Conservation (phyloP, 1,139 yeast species). For the Sugiyamaella xylanicola region DNA sequence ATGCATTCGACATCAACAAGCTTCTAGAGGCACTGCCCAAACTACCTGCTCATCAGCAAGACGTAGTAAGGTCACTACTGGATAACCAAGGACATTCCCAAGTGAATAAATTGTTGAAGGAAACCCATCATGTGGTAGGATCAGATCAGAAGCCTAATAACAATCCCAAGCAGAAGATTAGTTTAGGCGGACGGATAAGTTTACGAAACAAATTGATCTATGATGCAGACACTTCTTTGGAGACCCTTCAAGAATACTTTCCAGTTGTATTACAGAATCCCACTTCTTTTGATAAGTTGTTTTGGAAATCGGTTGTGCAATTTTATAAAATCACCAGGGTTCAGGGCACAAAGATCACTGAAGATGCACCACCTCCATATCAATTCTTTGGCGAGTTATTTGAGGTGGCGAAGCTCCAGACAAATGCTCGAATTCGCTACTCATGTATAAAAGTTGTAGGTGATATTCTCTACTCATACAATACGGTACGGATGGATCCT, state of each 20-base stretch:
- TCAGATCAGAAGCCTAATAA: neutral
- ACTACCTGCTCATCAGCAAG: conserved; percentile 24
- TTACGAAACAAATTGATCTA: conserved; percentile 10
- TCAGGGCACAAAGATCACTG: conserved; percentile 15
- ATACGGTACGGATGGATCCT: conserved; percentile 41
- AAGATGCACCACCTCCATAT: conserved; percentile 26
- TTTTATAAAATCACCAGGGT: conserved; percentile 14
- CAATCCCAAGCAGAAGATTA: neutral
- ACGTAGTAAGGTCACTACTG: conserved; percentile 20
- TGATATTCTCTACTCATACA: conserved; percentile 38
- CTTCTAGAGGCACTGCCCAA: conserved; percentile 20
- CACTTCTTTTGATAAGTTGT: conserved; percentile 14
- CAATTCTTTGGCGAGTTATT: conserved; percentile 36
- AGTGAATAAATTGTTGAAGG: conserved; percentile 17
- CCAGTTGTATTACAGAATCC: conserved; percentile 18
- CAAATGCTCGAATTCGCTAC: conserved; percentile 23
- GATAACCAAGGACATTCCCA: conserved; percentile 20
- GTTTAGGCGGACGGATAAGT: conserved; percentile 4
- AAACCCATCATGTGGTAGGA: neutral
- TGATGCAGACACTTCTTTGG: conserved; percentile 9
- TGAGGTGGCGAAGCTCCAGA: conserved; percentile 37
- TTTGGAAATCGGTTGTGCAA: conserved; percentile 25
- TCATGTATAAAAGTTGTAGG: conserved; percentile 35
- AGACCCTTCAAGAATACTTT: conserved; percentile 15
- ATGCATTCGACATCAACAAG: conserved; percentile 15